Percentiles rank a stretch among this genome's conserved stretches.
These are phyloP conservation scores for Thielaviopsis punctulata DNA, from an alignment of 2,329 filamentous ascomycete species.

Conservation along the genomic window DNA sequence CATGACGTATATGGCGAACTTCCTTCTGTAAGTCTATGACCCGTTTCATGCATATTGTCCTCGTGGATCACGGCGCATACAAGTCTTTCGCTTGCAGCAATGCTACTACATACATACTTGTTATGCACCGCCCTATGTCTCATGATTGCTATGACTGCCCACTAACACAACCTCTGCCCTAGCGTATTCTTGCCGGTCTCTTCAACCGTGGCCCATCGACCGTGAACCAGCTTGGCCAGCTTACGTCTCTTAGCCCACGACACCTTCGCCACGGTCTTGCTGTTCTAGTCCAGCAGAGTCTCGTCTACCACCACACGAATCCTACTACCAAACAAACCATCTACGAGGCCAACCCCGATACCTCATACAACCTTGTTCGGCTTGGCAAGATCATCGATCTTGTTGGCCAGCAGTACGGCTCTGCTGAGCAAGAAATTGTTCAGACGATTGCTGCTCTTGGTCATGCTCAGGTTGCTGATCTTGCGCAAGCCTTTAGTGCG, in stretches of 20 bases:
- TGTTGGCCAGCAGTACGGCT: slow-evolving; percentile 56
- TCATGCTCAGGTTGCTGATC: slow-evolving; percentile 54
- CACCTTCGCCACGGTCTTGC: slow-evolving; percentile 68
- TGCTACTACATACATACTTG: no score
- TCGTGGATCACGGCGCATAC: not conserved
- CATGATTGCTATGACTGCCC: not conserved
- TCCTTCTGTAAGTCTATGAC: slow-evolving; percentile 52
- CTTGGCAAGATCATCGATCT: slow-evolving; percentile 66
- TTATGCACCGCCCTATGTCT: not conserved
- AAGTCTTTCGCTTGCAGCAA: no score
- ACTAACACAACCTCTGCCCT: slow-evolving; percentile 5
- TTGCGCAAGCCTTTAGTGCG: slow-evolving; percentile 43
- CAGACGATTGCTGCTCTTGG: slow-evolving; percentile 61
- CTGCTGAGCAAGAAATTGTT: slow-evolving; percentile 56
- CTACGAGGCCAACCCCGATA: slow-evolving; percentile 70
- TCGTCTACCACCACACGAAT: slow-evolving; percentile 58
- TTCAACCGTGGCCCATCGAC: slow-evolving; percentile 63
- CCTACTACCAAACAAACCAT: slow-evolving; percentile 44
- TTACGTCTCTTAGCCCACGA: slow-evolving; percentile 54
- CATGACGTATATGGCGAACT: slow-evolving; percentile 83
- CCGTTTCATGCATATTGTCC: slow-evolving; percentile 9
- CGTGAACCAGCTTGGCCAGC: slow-evolving; percentile 48
- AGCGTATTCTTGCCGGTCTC: slow-evolving; percentile 76
- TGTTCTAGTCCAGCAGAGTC: slow-evolving; percentile 74
- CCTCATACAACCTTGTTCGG: slow-evolving; percentile 68